Conservation (phyloP, 2,329 filamentous ascomycete genomes). For the Gremmenia infestans region DNA sequence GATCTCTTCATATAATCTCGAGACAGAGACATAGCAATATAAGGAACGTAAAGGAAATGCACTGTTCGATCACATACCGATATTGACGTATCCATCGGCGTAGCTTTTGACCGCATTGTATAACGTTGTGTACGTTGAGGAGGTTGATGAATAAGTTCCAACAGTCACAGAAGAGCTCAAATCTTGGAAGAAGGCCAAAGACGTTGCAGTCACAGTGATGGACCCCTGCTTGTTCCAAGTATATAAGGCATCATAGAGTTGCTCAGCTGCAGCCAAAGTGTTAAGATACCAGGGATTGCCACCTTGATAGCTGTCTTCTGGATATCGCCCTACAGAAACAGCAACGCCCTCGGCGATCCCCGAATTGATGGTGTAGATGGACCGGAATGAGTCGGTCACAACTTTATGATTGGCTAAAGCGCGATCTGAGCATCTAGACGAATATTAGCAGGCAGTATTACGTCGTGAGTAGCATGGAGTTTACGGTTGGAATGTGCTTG, state of each 20-base stretch:
- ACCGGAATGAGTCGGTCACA: constrained; percentile 70
- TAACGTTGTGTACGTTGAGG: constrained; percentile 56
- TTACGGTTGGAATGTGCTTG: constrained; percentile 70
- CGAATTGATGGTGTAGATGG: constrained; percentile 63
- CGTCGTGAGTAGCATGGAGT: neutral
- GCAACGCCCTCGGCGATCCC: constrained; percentile 56
- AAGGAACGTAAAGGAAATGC: no score
- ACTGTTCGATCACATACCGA: constrained; percentile 18
- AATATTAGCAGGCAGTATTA: neutral
- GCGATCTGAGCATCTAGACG: constrained; percentile 31
- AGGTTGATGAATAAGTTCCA: constrained; percentile 61
- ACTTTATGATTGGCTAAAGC: constrained; percentile 73
- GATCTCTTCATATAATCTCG: no score
- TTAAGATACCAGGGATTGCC: constrained; percentile 80
- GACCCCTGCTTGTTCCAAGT: constrained; percentile 62
- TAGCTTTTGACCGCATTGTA: constrained; percentile 59
- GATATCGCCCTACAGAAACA: constrained; percentile 60
- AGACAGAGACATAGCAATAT: no score
- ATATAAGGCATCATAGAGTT: constrained; percentile 71
- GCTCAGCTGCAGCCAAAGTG: constrained; percentile 73
- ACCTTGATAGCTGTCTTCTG: constrained; percentile 69
- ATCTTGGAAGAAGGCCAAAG: constrained; percentile 67
- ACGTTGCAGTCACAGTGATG: constrained; percentile 59
- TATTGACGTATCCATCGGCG: constrained; percentile 50
- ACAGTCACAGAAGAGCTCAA: constrained; percentile 51